phyloP scores from a whole-genome alignment of 2,329 filamentous ascomycete species.

The Xylaria sp. region DNA sequence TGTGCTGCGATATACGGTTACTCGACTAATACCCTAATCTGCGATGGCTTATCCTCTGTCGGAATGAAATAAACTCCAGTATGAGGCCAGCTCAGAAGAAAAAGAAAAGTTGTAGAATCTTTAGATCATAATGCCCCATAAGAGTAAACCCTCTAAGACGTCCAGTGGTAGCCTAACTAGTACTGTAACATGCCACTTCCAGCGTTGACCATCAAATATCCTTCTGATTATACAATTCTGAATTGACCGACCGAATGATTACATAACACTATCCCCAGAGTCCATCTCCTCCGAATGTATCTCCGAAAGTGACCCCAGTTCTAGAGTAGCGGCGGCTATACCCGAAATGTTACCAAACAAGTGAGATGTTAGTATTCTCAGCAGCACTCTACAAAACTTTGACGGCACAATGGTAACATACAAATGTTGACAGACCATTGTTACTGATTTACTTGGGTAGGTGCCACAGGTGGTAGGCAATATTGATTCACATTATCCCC shows the following conservation, averaged over 20 bases:
- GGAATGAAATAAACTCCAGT: background rate
- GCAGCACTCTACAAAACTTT: no score
- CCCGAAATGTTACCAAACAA: background rate
- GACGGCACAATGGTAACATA: no score
- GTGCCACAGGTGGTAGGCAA: background rate
- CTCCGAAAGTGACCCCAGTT: conserved; percentile 1
- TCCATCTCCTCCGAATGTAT: background rate
- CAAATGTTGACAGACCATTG: no score
- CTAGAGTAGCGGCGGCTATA: background rate
- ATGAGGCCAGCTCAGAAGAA: background rate
- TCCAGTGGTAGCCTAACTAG: background rate
- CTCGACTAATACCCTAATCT: background rate
- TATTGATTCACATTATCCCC: background rate
- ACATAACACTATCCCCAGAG: background rate
- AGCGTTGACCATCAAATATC: background rate
- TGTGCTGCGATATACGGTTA: background rate
- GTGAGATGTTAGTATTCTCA: background rate
- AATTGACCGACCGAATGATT: background rate
- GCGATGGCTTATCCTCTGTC: background rate
- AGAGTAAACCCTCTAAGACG: background rate
- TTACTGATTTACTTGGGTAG: background rate
- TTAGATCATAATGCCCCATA: background rate
- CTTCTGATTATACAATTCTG: no score
- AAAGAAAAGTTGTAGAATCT: background rate
- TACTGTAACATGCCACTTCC: background rate